Percentiles rank a stretch among this genome's conserved stretches.
Conservation (phyloP, 2,329 filamentous ascomycete genomes). For the Colletotrichum scovillei region DNA sequence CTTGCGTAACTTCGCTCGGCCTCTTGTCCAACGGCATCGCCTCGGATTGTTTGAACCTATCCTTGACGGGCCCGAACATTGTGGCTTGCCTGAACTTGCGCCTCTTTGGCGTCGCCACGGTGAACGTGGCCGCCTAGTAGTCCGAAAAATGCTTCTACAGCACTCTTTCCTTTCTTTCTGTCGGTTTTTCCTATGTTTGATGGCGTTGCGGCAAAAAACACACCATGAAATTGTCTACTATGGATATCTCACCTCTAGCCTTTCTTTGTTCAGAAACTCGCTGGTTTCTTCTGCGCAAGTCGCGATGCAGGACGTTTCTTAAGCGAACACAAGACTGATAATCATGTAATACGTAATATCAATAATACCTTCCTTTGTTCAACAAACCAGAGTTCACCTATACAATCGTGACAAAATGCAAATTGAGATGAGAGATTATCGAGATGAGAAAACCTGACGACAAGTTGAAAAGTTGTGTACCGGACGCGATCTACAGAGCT, state of each 20-base stretch:
- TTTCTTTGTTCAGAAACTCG: background rate
- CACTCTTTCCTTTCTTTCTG: background rate
- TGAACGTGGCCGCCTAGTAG: background rate
- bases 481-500: background rate
- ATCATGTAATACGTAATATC: slow-evolving; percentile 16
- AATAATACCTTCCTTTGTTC: slow-evolving; percentile 16
- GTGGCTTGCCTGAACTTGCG: slow-evolving; percentile 23
- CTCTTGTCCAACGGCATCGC: slow-evolving; percentile 8
- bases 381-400: background rate
- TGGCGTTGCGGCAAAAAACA: background rate
- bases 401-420: background rate
- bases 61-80: background rate
- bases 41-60: slow-evolving; percentile 15
- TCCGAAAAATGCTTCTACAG: background rate
- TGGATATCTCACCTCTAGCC: background rate
- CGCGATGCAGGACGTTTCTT: background rate
- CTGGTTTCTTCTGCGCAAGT: background rate
- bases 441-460: background rate
- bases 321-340: slow-evolving; percentile 8
- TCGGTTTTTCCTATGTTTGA: background rate
- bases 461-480: background rate
- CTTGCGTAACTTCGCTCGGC: slow-evolving; percentile 5
- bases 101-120: slow-evolving; percentile 23
- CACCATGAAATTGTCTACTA: slow-evolving; percentile 10
- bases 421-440: background rate